A percentile compares a stretch with the other conserved stretches of the same genome.
phyloP scores from a whole-genome alignment of 75 land plant species.

The Cryptomeria japonica region DNA sequence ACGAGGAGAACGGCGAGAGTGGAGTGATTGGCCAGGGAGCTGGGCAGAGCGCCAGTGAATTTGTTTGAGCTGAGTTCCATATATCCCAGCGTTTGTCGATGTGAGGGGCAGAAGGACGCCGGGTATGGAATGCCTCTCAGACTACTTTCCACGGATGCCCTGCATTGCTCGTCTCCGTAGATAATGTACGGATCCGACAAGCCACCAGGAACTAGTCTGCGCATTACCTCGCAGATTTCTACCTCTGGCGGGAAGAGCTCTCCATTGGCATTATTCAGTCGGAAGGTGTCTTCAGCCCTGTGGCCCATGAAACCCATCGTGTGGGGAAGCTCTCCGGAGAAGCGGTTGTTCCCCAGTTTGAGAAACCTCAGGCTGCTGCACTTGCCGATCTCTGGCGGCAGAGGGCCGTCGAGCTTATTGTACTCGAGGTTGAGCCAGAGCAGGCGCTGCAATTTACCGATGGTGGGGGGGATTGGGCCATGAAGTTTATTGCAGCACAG shows the following conservation, averaged over 20 bases:
- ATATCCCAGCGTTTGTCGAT: background rate
- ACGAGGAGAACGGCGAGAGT: background rate
- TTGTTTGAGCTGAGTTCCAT: background rate
- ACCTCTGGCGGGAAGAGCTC: background rate
- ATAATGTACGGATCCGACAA: background rate
- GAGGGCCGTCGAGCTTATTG: background rate
- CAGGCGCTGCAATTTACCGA: background rate
- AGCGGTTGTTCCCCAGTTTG: background rate
- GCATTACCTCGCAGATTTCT: background rate
- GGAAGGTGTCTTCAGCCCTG: background rate
- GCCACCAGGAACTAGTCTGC: background rate
- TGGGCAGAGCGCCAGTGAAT: background rate
- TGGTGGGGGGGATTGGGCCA: too few species aligned
- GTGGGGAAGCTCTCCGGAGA: background rate
- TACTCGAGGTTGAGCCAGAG: background rate
- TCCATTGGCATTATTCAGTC: background rate
- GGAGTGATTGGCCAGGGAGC: background rate
- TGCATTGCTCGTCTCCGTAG: background rate
- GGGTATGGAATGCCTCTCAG: background rate
- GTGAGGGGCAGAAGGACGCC: background rate
- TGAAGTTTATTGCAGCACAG: too few species aligned
- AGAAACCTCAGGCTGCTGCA: background rate
- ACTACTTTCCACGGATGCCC: background rate
- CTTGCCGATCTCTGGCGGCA: background rate
- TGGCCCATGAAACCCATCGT: background rate